Evolutionary conservation across 192 early-diverging fungal genomes (phyloP).

Genomic region (Coemansia sp.): DNA sequence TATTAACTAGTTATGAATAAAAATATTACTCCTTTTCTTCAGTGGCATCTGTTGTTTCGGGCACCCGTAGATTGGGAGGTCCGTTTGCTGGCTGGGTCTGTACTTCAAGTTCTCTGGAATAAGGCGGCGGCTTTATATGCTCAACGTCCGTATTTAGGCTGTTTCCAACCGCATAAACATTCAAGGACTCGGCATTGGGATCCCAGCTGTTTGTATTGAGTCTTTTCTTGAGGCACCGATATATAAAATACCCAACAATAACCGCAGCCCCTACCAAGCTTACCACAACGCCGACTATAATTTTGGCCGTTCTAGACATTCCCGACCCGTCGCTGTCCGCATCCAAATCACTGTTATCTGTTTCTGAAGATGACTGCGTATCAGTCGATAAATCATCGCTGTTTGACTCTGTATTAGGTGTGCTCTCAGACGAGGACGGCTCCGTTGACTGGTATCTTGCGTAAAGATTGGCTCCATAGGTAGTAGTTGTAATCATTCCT

Average conservation of each 20-base stretch:
- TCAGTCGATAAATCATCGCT: neutral
- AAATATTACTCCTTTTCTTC: too few relatives aligned
- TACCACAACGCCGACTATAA: neutral
- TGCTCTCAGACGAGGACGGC: neutral
- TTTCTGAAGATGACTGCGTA: neutral
- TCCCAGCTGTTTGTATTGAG: neutral
- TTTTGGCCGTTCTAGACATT: neutral
- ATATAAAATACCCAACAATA: neutral
- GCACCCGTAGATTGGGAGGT: neutral
- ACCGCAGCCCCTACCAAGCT: neutral
- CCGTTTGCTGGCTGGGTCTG: neutral
- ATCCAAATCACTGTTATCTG: neutral
- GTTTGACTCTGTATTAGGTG: neutral
- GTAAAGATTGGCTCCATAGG: neutral
- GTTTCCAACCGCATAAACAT: neutral
- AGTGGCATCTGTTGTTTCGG: neutral
- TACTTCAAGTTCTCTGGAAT: neutral
- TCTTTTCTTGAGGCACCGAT: neutral
- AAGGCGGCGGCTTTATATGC: neutral
- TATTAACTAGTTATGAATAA: too few relatives aligned
- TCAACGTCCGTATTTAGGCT: neutral
- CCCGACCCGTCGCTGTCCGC: neutral
- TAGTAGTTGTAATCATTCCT: neutral
- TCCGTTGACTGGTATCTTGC: neutral
- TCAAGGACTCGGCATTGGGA: neutral